Evolutionary conservation across 305 asterid species (phyloP).

Genomic region (Petunia hybrid): DNA sequence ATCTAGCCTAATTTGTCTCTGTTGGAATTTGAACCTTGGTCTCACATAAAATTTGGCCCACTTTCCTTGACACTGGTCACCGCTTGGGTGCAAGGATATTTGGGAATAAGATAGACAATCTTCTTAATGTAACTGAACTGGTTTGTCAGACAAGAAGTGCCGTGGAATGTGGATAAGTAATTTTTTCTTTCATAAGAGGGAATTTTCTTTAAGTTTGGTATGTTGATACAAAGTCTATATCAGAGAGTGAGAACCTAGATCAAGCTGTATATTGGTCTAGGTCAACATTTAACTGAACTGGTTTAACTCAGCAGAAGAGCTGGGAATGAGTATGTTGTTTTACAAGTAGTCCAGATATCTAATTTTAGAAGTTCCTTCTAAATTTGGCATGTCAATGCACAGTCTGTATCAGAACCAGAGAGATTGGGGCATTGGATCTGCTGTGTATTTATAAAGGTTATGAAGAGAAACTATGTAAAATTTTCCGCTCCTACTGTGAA

Average conservation of each 20-base stretch:
- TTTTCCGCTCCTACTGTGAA: neutral
- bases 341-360: conserved; percentile 9
- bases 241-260: neutral
- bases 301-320: neutral
- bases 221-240: neutral
- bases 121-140: neutral
- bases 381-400: neutral
- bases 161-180: neutral
- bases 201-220: conserved; percentile 1
- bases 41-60: too few species aligned
- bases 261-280: neutral
- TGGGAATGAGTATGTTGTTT: neutral
- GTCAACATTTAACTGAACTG: neutral
- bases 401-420: neutral
- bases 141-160: neutral
- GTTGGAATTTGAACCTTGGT: too few species aligned
- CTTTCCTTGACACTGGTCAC: too few species aligned
- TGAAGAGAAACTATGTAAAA: neutral
- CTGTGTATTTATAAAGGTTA: neutral
- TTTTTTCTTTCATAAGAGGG: neutral
- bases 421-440: neutral
- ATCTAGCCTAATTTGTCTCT: too few species aligned
- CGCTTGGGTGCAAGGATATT: neutral
- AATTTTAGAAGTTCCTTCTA: neutral
- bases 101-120: neutral